Base-by-base conservation (phyloP, 805 yeast genomes). In the Myxozyma melibiosi region DNA sequence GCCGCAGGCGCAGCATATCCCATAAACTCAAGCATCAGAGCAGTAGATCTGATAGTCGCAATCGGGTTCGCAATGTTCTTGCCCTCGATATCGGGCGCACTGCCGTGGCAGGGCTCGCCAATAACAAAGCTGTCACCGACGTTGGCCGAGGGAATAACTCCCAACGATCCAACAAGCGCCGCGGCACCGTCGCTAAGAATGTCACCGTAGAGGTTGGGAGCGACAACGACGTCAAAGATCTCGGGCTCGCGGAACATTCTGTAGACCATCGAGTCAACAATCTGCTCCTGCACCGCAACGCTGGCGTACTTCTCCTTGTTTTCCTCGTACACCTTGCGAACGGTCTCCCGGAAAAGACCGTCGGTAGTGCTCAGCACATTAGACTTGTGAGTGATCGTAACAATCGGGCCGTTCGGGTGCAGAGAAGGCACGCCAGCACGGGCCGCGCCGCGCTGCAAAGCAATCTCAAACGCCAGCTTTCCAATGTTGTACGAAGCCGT, bases 81-180 rank as follows among this genome's bases (percentile, higher is more conserved):
- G 67, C 99, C 99, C 72, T 91, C 96, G 66, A 94, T 94, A 74
- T 94, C 99, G 55, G 99, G 99, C 53, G 99, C 99, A 55, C 96
- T 88, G 61, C 99, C 99, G 76, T 94, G 99, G 72, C 97, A 91
- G 71, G 99, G 99, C 78, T 94, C 99, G 73, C 99, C 99, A 71
- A 94, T 90, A 63, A 95, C 97, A 71, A 94, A 92, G 72, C 80
- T 76, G 71, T 90, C 96, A 69, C 99, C 99, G 63, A 94, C 99
- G 70, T 94, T 94, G 60, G 98, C 98, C 53, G 96, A 86, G 69
- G 99, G 98, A 55, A 94, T 97, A 56, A 94, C 96, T 71, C 99
- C 99, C 64, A 94, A 82, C 30, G 98, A 92, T 49, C 99, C 99
- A 57, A 92, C 96, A 55, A 91, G 80, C 14, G 98, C 97, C 66